A percentile compares a stretch with the other conserved stretches of the same genome.
Evolutionary conservation across 768 basidiomycete species (phyloP).

Genomic region (Leccinum disarticulatum): DNA sequence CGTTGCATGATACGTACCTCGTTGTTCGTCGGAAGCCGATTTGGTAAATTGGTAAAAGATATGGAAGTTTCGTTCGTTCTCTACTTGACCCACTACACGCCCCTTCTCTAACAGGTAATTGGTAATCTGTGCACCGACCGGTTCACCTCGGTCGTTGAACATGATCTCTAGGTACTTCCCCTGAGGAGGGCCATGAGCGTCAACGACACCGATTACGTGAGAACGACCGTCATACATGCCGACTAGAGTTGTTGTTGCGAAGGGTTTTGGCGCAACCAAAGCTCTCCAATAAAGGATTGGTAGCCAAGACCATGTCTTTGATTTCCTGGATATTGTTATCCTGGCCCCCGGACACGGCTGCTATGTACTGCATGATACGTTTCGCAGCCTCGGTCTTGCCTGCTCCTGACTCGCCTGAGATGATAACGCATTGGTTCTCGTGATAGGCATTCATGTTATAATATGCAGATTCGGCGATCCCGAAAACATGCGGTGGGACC

Average conservation of each 20-base stretch:
- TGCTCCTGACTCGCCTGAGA: slow-evolving; percentile 97
- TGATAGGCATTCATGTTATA: slow-evolving; percentile 99
- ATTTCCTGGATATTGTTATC: slow-evolving; percentile 95
- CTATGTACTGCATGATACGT: slow-evolving; percentile 99
- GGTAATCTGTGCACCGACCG: slow-evolving; percentile 96
- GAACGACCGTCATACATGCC: slow-evolving; percentile 71
- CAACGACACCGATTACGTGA: not conserved
- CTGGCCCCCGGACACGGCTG: slow-evolving; percentile 87
- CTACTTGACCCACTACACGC: slow-evolving; percentile 93
- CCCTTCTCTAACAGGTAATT: slow-evolving; percentile 98
- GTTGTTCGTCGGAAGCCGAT: slow-evolving; percentile 83
- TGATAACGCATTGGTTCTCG: slow-evolving; percentile 99
- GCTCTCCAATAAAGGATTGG: slow-evolving; percentile 95
- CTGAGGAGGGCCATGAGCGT: slow-evolving; percentile 41
- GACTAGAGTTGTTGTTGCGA: slow-evolving; percentile 97
- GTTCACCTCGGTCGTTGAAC: slow-evolving; percentile 92
- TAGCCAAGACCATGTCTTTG: slow-evolving; percentile 99
- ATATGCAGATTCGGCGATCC: slow-evolving; percentile 95
- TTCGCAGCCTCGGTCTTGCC: slow-evolving; percentile 99
- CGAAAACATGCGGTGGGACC: slow-evolving; percentile 96
- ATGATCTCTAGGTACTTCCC: slow-evolving; percentile 99
- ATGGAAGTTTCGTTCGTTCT: slow-evolving; percentile 96
- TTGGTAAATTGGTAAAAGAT: slow-evolving; percentile 99
- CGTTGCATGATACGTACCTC: slow-evolving; percentile 52
- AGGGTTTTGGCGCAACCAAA: slow-evolving; percentile 99